Evolutionary conservation across 768 basidiomycete species (phyloP).

Genomic region (Suillus occidentalis): DNA sequence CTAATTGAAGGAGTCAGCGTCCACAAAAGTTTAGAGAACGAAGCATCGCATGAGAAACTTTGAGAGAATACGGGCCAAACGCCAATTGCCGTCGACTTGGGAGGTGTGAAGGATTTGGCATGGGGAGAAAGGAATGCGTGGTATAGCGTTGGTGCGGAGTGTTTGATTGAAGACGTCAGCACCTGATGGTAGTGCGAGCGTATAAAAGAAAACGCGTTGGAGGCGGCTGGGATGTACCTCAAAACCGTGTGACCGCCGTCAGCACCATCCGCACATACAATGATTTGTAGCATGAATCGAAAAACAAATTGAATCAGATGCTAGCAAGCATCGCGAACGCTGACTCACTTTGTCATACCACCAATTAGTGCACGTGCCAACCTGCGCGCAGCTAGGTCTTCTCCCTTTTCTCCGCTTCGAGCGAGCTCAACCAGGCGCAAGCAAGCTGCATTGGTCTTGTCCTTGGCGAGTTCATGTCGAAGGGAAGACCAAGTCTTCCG

Average conservation of each 20-base stretch:
- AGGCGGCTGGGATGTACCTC: slow-evolving; percentile 40
- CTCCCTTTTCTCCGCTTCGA: slow-evolving; percentile 34
- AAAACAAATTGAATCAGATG: neutral
- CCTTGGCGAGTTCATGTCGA: slow-evolving; percentile 60
- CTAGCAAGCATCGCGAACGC: neutral
- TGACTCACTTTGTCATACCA: slow-evolving; percentile 86
- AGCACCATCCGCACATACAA: slow-evolving; percentile 89
- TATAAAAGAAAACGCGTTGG: neutral
- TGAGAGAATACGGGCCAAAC: slow-evolving; percentile 9
- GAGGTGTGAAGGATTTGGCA: slow-evolving; percentile 71
- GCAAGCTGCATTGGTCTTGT: slow-evolving; percentile 77
- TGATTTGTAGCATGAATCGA: slow-evolving; percentile 80
- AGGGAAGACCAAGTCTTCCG: slow-evolving; percentile 87
- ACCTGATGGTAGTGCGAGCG: slow-evolving; percentile 39
- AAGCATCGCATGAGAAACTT: slow-evolving; percentile 52
- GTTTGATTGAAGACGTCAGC: slow-evolving; percentile 94
- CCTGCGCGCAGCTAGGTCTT: slow-evolving; percentile 82
- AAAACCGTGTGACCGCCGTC: slow-evolving; percentile 90
- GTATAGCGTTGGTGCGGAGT: slow-evolving; percentile 92
- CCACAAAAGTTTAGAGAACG: slow-evolving; percentile 97
- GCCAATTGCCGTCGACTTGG: slow-evolving; percentile 28
- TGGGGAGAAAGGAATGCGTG: slow-evolving; percentile 83
- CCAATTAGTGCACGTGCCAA: slow-evolving; percentile 93
- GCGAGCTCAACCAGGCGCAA: slow-evolving; percentile 71
- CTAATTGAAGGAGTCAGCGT: slow-evolving; percentile 79